phyloP scores from a whole-genome alignment of 805 yeast species.

The Torulaspora delbrueckii region DNA sequence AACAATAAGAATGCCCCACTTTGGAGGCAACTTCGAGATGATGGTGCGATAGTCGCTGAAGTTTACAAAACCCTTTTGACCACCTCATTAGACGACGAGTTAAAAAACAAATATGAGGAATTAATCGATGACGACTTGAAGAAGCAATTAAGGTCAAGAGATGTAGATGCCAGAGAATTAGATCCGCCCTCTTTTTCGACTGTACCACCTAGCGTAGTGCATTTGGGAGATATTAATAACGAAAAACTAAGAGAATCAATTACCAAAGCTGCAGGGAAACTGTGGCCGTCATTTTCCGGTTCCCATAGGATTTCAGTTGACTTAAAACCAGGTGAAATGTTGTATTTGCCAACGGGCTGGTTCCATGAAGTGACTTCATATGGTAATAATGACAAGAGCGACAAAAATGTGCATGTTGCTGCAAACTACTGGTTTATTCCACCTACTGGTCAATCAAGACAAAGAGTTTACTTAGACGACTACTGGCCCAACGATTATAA shows the following conservation, averaged over 20 bases:
- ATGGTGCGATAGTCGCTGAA: constrained; percentile 54
- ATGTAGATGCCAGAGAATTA: constrained; percentile 16
- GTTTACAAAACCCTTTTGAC: constrained; percentile 43
- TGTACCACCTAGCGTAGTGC: constrained; percentile 60
- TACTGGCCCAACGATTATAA: constrained; percentile 54
- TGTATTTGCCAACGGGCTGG: constrained; percentile 75
- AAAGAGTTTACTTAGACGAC: constrained; percentile 37
- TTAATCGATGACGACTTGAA: constrained; percentile 32
- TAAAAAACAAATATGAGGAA: constrained; percentile 22
- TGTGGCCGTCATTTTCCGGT: constrained; percentile 47
- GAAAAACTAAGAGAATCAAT: constrained; percentile 28
- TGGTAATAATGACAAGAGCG: constrained; percentile 35
- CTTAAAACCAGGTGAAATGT: constrained; percentile 58
- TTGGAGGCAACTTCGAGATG: constrained; percentile 61
- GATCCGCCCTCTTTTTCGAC: constrained; percentile 69
- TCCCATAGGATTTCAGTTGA: constrained; percentile 43
- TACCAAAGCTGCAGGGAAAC: constrained; percentile 34
- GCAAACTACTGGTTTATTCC: constrained; percentile 74
- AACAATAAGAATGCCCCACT: constrained; percentile 49
- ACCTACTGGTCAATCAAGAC: constrained; percentile 39
- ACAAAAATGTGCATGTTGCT: constrained; percentile 48
- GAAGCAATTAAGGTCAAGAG: constrained; percentile 12
- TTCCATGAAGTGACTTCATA: constrained; percentile 74
- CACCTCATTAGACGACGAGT: constrained; percentile 19
- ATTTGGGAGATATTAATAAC: constrained; percentile 49